Conservation (phyloP, 768 basidiomycete genomes). For the Lyophyllum decastes region DNA sequence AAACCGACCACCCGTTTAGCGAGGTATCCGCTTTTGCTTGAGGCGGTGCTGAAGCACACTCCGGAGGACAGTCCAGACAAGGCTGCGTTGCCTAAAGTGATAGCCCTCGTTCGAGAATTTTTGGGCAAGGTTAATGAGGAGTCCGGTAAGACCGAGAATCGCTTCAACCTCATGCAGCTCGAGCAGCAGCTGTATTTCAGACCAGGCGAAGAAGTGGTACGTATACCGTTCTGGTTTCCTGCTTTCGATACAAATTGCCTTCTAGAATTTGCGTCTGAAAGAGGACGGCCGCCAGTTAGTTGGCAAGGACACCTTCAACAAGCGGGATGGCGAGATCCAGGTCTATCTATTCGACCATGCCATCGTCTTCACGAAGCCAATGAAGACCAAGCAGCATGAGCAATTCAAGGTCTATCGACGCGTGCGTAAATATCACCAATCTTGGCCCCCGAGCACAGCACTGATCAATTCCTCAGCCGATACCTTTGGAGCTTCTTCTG, state of each 20-base stretch:
- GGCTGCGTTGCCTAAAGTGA: conserved; percentile 69
- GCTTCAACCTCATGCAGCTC: conserved; percentile 93
- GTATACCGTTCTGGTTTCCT: conserved; percentile 26
- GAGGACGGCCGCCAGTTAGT: conserved; percentile 92
- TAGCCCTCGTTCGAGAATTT: conserved; percentile 79
- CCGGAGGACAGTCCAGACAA: conserved; percentile 90
- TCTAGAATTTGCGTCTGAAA: conserved; percentile 78
- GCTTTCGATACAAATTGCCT: conserved; percentile 1
- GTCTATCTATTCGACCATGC: conserved; percentile 98
- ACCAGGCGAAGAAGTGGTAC: conserved; percentile 86
- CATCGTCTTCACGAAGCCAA: conserved; percentile 83
- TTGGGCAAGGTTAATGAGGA: conserved; percentile 88
- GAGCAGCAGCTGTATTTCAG: conserved; percentile 90
- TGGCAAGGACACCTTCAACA: conserved; percentile 87
- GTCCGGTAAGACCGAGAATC: conserved; percentile 93
- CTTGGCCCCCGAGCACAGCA: not conserved
- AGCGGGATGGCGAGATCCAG: conserved; percentile 88
- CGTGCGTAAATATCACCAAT: conserved; percentile 46
- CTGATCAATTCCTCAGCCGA: conserved; percentile 59
- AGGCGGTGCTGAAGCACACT: conserved; percentile 91
- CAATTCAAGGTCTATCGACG: conserved; percentile 92
- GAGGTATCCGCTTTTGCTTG: conserved; percentile 92
- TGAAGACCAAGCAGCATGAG: conserved; percentile 87
- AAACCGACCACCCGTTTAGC: conserved; percentile 98
- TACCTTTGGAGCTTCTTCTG: conserved; percentile 90